Conservation (phyloP, 495 filamentous ascomycete genomes). For the Margaritispora aquatica region DNA sequence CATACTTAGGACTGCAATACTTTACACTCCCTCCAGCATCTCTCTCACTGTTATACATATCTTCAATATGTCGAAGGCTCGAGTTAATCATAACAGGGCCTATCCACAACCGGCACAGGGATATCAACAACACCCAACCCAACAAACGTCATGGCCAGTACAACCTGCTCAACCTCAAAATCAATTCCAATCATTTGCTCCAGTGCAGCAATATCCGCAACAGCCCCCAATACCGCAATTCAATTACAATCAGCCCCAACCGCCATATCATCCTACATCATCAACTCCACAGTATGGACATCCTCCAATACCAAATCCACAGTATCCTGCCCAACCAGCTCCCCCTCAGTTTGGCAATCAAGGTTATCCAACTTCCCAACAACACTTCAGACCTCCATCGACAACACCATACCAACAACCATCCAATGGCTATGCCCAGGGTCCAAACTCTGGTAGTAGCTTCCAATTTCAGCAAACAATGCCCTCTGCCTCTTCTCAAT, state of each 20-base stretch:
- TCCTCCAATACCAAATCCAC: conserved; percentile 16
- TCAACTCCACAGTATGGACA: conserved; percentile 25
- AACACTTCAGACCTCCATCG: conserved; percentile 8
- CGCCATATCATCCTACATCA: conserved; percentile 16
- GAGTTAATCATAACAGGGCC: not conserved
- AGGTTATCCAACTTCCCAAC: conserved; percentile 7
- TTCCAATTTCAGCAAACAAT: conserved; percentile 4
- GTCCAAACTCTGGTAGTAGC: not conserved
- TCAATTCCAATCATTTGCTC: conserved; percentile 25
- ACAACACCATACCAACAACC: conserved; percentile 13
- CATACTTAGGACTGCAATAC: too few species aligned
- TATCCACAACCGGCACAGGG: not conserved
- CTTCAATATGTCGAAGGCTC: not conserved
- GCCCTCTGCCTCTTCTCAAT: conserved; percentile 3
- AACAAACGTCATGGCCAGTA: not conserved
- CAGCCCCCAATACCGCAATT: conserved; percentile 17
- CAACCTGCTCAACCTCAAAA: conserved; percentile 21
- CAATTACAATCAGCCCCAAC: conserved; percentile 10
- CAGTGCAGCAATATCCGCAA: conserved; percentile 23
- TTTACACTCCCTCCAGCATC: too few species aligned
- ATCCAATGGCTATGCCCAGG: conserved; percentile 3
- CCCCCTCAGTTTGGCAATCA: conserved; percentile 24
- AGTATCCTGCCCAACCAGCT: conserved; percentile 17
- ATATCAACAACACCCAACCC: not conserved
- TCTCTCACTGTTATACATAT: too few species aligned